Conservation (phyloP, 805 yeast genomes). For the Naumovozyma dairenensis region DNA sequence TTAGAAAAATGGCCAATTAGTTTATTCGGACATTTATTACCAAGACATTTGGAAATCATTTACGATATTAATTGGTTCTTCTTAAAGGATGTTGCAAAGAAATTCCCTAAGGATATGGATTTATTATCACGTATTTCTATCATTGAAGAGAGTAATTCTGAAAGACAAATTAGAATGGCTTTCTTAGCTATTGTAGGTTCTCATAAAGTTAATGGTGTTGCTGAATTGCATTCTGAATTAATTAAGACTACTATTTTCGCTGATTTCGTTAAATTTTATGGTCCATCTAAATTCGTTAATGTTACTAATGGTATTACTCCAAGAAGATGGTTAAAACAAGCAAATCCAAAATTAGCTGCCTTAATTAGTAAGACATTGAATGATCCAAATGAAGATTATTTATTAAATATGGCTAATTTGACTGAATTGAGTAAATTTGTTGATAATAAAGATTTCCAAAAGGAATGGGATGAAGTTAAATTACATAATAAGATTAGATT, state of each 20-base stretch:
- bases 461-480: constrained; percentile 64
- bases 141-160: constrained; percentile 58
- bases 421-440: constrained; percentile 57
- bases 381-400: constrained; percentile 53
- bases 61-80: constrained; percentile 76
- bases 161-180: constrained; percentile 89
- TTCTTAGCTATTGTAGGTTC: constrained; percentile 84
- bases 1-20: constrained; percentile 93
- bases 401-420: constrained; percentile 58
- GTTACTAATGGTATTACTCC: constrained; percentile 95
- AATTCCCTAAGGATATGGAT: constrained; percentile 63
- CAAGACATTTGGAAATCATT: constrained; percentile 85
- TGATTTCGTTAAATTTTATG: constrained; percentile 79
- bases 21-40: constrained; percentile 65
- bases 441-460: constrained; percentile 59
- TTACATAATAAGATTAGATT: constrained; percentile 56
- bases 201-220: constrained; percentile 91
- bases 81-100: constrained; percentile 62
- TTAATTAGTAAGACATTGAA: constrained; percentile 58
- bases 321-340: constrained; percentile 91
- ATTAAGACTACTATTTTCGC: constrained; percentile 81
- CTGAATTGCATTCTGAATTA: constrained; percentile 87
- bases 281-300: constrained; percentile 74
- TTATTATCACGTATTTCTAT: constrained; percentile 65
- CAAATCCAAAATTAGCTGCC: constrained; percentile 72